Evolutionary conservation across 805 yeast genomes (phyloP).

Genomic region (Candida easanensis): DNA sequence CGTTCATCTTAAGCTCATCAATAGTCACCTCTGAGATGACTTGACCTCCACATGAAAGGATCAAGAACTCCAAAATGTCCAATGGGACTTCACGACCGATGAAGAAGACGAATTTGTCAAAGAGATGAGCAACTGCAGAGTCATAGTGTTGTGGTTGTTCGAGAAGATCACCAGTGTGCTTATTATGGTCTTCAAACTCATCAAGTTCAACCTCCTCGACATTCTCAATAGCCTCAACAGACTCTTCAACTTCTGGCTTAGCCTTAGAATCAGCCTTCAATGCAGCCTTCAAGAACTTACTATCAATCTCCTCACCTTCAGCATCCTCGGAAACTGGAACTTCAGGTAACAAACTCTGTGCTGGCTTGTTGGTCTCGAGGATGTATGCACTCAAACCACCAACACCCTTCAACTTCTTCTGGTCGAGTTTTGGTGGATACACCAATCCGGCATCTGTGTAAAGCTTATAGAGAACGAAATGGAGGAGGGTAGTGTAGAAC

Average conservation of each 20-base stretch:
- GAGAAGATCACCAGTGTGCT: constrained; percentile 63
- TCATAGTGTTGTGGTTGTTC: constrained; percentile 65
- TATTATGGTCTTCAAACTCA: constrained; percentile 62
- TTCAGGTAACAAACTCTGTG: constrained; percentile 25
- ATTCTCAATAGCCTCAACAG: constrained; percentile 35
- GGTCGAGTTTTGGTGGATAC: constrained; percentile 86
- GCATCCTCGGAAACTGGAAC: constrained; percentile 31
- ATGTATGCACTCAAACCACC: constrained; percentile 88
- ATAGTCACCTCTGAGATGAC: constrained; percentile 83
- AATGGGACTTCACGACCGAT: constrained; percentile 95
- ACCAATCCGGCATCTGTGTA: constrained; percentile 82
- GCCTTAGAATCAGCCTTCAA: constrained; percentile 36
- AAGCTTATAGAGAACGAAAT: constrained; percentile 80
- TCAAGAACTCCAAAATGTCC: constrained; percentile 84
- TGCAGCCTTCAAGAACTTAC: constrained; percentile 52
- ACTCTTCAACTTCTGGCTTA: constrained; percentile 36
- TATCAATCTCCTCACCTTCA: constrained; percentile 34
- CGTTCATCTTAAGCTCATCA: constrained; percentile 56
- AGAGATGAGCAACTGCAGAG: constrained; percentile 61
- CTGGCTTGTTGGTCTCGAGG: constrained; percentile 48
- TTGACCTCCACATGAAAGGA: constrained; percentile 82
- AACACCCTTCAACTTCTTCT: constrained; percentile 66
- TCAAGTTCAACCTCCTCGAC: constrained; percentile 58
- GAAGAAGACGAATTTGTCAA: constrained; percentile 74
- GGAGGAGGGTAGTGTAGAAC: constrained; percentile 88